Evolutionary conservation across 176 grass and related monocot species (phyloP).

Genomic region (Coix lacrymajobi): DNA sequence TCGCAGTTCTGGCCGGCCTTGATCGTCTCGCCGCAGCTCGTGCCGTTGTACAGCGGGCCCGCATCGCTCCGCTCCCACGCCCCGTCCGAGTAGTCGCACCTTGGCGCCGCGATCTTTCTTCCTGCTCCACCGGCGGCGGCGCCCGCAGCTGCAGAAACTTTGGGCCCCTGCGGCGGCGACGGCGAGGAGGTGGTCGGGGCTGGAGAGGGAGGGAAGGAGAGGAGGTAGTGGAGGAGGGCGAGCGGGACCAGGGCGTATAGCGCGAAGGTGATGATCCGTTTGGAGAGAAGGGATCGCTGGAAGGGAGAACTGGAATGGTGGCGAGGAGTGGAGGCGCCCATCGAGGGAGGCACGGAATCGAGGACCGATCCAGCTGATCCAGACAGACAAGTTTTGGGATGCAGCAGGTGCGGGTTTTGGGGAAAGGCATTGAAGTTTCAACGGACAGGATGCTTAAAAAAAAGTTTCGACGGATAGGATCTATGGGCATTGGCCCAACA

Average conservation of each 20-base stretch:
- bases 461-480: background rate
- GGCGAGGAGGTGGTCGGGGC: background rate
- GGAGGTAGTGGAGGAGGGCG: slow-evolving; percentile 37
- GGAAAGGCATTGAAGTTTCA: background rate
- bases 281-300: slow-evolving; percentile 1
- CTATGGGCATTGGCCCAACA: background rate
- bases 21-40: slow-evolving; percentile 66
- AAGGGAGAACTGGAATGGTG: background rate
- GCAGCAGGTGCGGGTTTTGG: background rate
- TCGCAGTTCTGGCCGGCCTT: slow-evolving; percentile 68
- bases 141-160: background rate
- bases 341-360: background rate
- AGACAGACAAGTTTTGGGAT: background rate
- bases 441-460: background rate
- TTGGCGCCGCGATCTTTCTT: background rate
- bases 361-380: background rate
- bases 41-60: slow-evolving; percentile 49
- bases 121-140: background rate
- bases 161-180: background rate
- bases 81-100: slow-evolving; percentile 57
- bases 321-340: slow-evolving; percentile 2
- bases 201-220: slow-evolving; percentile 1
- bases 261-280: slow-evolving; percentile 31
- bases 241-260: slow-evolving; percentile 43
- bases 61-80: slow-evolving; percentile 39